Evolutionary conservation across 2,329 filamentous ascomycete species (phyloP), one percentile per base, ranked within the genome.

Genomic region (Beauveria sp.): DNA sequence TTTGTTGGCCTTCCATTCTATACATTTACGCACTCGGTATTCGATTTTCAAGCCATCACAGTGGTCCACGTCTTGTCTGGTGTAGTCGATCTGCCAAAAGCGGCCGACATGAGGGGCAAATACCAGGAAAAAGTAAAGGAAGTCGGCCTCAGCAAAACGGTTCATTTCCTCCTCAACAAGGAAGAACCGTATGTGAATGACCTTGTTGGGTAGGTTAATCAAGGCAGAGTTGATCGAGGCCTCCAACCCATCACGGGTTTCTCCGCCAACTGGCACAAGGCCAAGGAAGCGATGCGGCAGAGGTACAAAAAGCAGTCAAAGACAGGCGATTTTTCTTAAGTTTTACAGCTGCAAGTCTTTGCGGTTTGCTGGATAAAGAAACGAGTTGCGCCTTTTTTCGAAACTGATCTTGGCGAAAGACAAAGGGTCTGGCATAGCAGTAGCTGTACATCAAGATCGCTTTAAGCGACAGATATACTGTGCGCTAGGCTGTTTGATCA

Each of bases 1-100:
- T 89, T 89, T 64, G 75, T 89, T 20, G 87, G 87, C 0, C 81
- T 86, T 0, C 86, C 85, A 0, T 88, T 85, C 67, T 83, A 87
- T 67, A 83, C 83, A 0, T 85, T 86, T 0, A 89, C 87, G 0
- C 90, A 89, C 67, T 85, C 84, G 0, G 74, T 89, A 0, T 90
- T 89, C 63, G 87, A 90, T 63, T 88, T 88, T 65, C 87, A 90
- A 68, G 86, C 85, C 0, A 82, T 86, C 64, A 80, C 79, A 0
- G 74, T 87, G 0, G 81, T 86, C 0, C 78, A 82, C 3, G 80
- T 86, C 0, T 77, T 86, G 4, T 75, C 81, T 0, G 84, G 83
- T 12, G 18, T 34, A 3, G 49, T 14, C 10, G 49, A 51, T 14
- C 49, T 51, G 9, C 49, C 49, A 20, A 34, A 10, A 2, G 18